A percentile compares a stretch with the other conserved stretches of the same genome.
These are phyloP conservation scores for Trametes coccinea DNA, from an alignment of 768 basidiomycete species.

Conservation along the genomic window DNA sequence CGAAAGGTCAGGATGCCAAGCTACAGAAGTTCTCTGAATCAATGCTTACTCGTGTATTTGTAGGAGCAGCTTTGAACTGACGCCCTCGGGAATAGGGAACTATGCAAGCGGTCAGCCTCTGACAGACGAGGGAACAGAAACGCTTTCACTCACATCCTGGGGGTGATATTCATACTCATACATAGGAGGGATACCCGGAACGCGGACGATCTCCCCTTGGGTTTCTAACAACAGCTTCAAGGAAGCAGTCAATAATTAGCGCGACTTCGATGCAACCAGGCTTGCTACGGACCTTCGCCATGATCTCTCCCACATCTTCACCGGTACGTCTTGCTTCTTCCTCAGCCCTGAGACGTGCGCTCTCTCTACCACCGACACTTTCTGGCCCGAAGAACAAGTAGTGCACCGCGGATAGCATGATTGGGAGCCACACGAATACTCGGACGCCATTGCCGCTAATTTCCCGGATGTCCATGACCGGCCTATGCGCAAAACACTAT, in stretches of 20 bases:
- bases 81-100: not conserved
- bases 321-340: conserved; percentile 6
- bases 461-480: conserved; percentile 1
- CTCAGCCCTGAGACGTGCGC: conserved; percentile 11
- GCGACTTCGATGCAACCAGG: no score
- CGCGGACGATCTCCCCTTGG: conserved; percentile 11
- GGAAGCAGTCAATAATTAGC: not conserved
- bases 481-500: conserved; percentile 13
- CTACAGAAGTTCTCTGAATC: no score
- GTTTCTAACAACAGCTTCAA: not conserved
- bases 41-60: not conserved
- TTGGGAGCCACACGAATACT: conserved; percentile 15
- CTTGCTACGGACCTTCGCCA: not conserved
- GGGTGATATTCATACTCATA: conserved; percentile 26
- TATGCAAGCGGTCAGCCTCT: not conserved
- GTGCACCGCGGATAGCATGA: not conserved
- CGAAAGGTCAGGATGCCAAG: not conserved
- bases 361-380: conserved; percentile 10
- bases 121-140: no score
- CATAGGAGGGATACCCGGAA: conserved; percentile 27
- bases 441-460: conserved; percentile 14
- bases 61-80: not conserved
- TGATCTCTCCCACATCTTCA: not conserved
- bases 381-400: conserved; percentile 18
- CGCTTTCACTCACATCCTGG: conserved; percentile 16